phyloP scores from a whole-genome alignment of 768 basidiomycete species.

The Mycena latifolia region DNA sequence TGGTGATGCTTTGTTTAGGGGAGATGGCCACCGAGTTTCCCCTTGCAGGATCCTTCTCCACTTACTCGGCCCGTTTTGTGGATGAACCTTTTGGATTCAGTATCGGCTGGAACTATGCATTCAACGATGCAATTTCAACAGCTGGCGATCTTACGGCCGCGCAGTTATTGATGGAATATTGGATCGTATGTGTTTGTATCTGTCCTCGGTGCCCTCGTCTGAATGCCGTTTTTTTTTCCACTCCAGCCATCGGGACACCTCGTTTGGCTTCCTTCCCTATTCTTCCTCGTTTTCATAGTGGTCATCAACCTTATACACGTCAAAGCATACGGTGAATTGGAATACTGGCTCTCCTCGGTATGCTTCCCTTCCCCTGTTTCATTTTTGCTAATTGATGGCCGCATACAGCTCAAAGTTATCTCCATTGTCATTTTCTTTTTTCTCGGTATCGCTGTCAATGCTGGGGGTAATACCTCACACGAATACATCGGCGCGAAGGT shows the following conservation, averaged over 20 bases:
- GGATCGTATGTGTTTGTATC: too few species aligned
- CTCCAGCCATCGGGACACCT: too few species aligned
- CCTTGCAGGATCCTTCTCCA: slow-evolving; percentile 83
- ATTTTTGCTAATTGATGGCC: slow-evolving; percentile 3
- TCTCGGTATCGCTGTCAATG: slow-evolving; percentile 82
- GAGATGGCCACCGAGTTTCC: slow-evolving; percentile 94
- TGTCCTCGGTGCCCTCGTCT: too few species aligned
- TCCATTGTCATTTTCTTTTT: slow-evolving; percentile 88
- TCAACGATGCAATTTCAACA: slow-evolving; percentile 88
- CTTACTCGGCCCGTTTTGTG: slow-evolving; percentile 86
- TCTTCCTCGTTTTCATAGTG: slow-evolving; percentile 83
- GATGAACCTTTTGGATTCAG: slow-evolving; percentile 44
- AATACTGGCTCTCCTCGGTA: too few species aligned
- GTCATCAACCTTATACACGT: slow-evolving; percentile 78
- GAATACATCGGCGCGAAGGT: slow-evolving; percentile 56
- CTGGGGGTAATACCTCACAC: slow-evolving; percentile 69
- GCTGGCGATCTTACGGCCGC: slow-evolving; percentile 91
- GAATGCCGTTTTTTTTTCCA: too few species aligned
- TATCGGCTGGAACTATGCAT: slow-evolving; percentile 85
- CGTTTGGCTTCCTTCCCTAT: slow-evolving; percentile 58
- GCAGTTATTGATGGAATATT: slow-evolving; percentile 84
- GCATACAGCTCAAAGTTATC: slow-evolving; percentile 87
- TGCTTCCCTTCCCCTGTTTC: slow-evolving; percentile 1
- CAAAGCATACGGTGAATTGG: slow-evolving; percentile 79
- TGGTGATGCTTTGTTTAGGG: slow-evolving; percentile 81